Conservation (phyloP, 1,139 yeast species). For the Candida labiduridarum region DNA sequence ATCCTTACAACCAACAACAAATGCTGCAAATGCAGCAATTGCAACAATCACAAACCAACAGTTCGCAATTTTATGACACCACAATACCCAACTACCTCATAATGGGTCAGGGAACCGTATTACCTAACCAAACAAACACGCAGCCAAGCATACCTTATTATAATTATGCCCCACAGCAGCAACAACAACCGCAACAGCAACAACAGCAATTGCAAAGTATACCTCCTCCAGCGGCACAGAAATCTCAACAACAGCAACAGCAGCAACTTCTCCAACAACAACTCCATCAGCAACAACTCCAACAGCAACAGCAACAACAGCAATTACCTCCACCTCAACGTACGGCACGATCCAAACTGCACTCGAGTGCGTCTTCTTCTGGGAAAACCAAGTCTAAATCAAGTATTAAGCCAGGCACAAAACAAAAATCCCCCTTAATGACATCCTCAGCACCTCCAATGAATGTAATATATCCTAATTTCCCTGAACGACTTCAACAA, state of each 20-base stretch:
- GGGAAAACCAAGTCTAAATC: conserved; percentile 3
- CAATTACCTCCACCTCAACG: conserved; percentile 10
- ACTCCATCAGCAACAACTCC: conserved; percentile 4
- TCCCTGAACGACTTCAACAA: conserved; percentile 20
- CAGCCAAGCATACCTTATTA: conserved; percentile 9
- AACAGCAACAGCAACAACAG: background rate
- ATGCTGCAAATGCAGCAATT: conserved; percentile 10
- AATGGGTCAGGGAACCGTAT: conserved; percentile 17
- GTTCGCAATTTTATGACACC: conserved; percentile 17
- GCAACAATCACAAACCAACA: conserved; percentile 5
- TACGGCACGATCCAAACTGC: background rate
- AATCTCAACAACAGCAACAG: conserved; percentile 9
- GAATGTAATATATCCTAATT: conserved; percentile 17
- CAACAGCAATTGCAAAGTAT: conserved; percentile 9
- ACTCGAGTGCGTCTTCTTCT: background rate
- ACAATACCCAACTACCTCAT: conserved; percentile 22
- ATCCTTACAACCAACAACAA: conserved; percentile 8
- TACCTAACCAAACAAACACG: conserved; percentile 13
- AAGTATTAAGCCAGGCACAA: background rate
- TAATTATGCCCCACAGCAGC: conserved; percentile 3
- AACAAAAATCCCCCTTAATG: conserved; percentile 1
- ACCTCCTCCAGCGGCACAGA: conserved; percentile 7
- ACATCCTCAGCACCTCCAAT: conserved; percentile 12
- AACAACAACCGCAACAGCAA: conserved; percentile 8
- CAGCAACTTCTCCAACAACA: conserved; percentile 7